phyloP scores from a whole-genome alignment of 768 basidiomycete species.

The Rhizopogon salebrosus region DNA sequence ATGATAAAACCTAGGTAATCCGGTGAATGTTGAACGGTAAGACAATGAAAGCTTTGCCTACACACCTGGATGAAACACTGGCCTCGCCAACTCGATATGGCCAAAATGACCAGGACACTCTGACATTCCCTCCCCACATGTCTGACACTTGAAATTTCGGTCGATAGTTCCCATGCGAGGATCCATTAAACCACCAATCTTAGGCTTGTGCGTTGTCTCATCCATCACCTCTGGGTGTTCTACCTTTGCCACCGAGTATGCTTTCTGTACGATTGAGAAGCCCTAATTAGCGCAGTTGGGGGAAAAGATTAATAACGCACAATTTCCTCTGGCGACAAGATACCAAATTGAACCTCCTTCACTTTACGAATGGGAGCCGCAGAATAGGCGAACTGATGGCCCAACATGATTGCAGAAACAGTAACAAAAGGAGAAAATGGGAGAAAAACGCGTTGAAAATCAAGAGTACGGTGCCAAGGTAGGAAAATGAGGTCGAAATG shows the following conservation, averaged over 20 bases:
- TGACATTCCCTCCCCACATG: constrained; percentile 99
- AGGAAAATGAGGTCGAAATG: background rate
- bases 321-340: constrained; percentile 98
- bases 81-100: constrained; percentile 93
- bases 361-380: constrained; percentile 94
- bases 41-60: constrained; percentile 10
- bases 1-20: constrained; percentile 76
- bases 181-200: constrained; percentile 94
- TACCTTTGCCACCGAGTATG: constrained; percentile 95
- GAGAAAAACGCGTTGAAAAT: constrained; percentile 14
- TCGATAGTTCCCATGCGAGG: constrained; percentile 97
- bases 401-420: constrained; percentile 53
- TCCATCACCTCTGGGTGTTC: constrained; percentile 99
- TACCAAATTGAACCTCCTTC: constrained; percentile 97
- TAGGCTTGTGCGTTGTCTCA: constrained; percentile 84
- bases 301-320: constrained; percentile 34
- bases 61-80: constrained; percentile 95
- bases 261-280: constrained; percentile 64
- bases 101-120: constrained; percentile 99
- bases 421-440: background rate
- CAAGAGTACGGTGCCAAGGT: background rate
- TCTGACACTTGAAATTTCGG: constrained; percentile 98
- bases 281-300: constrained; percentile 6
- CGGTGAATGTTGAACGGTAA: constrained; percentile 4
- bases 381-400: constrained; percentile 88